Base-by-base conservation (phyloP, 305 asterid species). In the Fraxinus sp. region DNA sequence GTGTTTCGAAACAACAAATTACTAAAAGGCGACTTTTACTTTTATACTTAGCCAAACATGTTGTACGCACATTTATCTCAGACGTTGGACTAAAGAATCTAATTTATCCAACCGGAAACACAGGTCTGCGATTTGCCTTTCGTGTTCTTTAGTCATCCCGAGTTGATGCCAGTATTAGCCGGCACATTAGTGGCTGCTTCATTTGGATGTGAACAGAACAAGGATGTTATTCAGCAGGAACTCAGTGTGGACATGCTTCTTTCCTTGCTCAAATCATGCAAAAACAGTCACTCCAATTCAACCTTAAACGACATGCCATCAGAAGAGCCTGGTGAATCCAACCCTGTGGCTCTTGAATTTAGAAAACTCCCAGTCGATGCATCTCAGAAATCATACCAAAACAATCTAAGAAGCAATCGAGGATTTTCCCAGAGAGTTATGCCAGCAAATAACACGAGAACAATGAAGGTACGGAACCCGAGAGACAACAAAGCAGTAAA, bases 101-200 rank as follows among this genome's bases (percentile, higher is more conserved):
- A 86, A 89, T 86, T 22, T 24, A 9, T 68, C 72, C 35, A 75
- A 70, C 64, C 26, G 76, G 24, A 68, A 89, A 62, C 76, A 85
- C 93, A 96, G 99, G 97, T 96, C 3, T 96, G 99, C 89, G 99
- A 96, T 87, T 88, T 96, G 85, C 99, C 99, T 24, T 94, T 96
- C 13, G 91, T 88, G 57, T 96, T 96, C 97, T 96, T 94, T 90
- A 96, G 97, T 26, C 94, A 94, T 86, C 98, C 98, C 2, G 98
- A 91, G 78, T 78, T 94, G 87, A 94, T 94, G 98, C 99, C 98
- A 28, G 78, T 92, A 37, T 85, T 94, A 86, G 98, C 98, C 3
- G 93, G 97, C 84, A 91, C 97, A 7, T 82, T 94, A 79, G 94
- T 93, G 74, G 97, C 98, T 62, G 92, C 97, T 49, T 92, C 98